These are phyloP conservation scores for Glycine latifolia DNA, from an alignment of 306 rosid species.

Conservation along the genomic window DNA sequence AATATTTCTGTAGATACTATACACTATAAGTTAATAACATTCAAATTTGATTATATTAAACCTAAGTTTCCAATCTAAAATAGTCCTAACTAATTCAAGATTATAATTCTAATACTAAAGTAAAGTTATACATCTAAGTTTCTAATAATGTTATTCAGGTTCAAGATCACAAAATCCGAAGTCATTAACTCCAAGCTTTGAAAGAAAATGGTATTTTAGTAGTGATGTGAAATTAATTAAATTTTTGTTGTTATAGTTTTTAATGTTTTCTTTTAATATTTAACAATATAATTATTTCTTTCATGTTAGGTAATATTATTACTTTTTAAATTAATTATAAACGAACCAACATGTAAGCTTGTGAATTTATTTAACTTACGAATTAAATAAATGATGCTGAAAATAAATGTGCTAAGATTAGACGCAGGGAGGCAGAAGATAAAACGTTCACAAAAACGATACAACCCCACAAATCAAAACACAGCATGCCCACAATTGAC, in stretches of 20 bases:
- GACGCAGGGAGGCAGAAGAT: too few relatives aligned
- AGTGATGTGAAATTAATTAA: neutral
- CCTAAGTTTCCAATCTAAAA: neutral
- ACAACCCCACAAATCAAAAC: too few relatives aligned
- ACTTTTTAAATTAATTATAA: neutral
- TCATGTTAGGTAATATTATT: neutral
- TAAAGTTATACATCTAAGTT: neutral
- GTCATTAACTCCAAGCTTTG: neutral
- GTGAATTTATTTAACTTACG: neutral
- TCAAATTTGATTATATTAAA: neutral
- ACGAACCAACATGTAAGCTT: neutral
- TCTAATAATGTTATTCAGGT: neutral
- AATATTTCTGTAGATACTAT: neutral
- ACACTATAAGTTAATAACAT: neutral
- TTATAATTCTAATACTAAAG: neutral
- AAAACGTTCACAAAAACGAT: too few relatives aligned
- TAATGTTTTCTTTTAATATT: neutral
- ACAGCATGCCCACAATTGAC: too few relatives aligned
- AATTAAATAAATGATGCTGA: neutral
- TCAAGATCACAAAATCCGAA: neutral
- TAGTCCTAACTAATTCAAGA: neutral
- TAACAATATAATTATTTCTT: neutral
- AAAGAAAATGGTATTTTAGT: neutral
- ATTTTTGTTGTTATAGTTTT: neutral
- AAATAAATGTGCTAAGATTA: neutral